These are phyloP conservation scores for Eutypella sp. DNA, from an alignment of 2,329 filamentous ascomycete species.

Conservation along the genomic window DNA sequence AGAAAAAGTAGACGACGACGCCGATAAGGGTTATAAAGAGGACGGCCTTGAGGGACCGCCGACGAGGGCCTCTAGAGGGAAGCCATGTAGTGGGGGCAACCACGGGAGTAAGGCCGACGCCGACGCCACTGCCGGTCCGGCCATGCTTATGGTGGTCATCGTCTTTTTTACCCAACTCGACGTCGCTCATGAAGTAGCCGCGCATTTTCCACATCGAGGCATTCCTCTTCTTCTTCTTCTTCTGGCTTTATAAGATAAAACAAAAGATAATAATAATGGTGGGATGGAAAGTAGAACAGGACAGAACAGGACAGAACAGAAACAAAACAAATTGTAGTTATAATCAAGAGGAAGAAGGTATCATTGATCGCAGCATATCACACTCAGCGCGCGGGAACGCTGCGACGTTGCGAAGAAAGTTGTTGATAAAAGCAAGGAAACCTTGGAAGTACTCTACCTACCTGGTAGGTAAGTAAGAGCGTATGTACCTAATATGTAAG, in stretches of 20 bases:
- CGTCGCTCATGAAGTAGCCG: slow-evolving; percentile 45
- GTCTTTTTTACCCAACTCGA: slow-evolving; percentile 56
- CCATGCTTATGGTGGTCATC: slow-evolving; percentile 44
- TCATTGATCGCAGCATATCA: too few relatives aligned
- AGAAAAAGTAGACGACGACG: slow-evolving; percentile 56
- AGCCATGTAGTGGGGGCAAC: slow-evolving; percentile 36
- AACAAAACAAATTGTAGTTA: too few relatives aligned
- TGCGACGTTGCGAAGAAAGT: too few relatives aligned
- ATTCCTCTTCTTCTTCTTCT: slow-evolving; percentile 10
- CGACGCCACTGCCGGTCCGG: slow-evolving; percentile 21
- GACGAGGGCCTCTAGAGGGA: slow-evolving; percentile 38
- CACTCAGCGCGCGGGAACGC: too few relatives aligned
- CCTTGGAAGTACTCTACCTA: too few relatives aligned
- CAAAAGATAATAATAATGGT: slow-evolving; percentile 38
- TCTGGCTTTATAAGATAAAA: slow-evolving; percentile 4
- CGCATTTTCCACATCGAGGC: slow-evolving; percentile 35
- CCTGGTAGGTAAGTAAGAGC: too few relatives aligned
- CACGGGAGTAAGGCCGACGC: too few relatives aligned
- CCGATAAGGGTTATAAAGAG: slow-evolving; percentile 41
- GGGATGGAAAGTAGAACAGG: not conserved
- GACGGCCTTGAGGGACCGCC: slow-evolving; percentile 51
- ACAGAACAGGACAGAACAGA: too few relatives aligned
- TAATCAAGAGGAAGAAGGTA: too few relatives aligned
- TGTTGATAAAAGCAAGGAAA: too few relatives aligned
- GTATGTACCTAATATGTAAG: too few relatives aligned